phyloP scores from a whole-genome alignment of 768 basidiomycete species.

The Kwoniella dejecticola region DNA sequence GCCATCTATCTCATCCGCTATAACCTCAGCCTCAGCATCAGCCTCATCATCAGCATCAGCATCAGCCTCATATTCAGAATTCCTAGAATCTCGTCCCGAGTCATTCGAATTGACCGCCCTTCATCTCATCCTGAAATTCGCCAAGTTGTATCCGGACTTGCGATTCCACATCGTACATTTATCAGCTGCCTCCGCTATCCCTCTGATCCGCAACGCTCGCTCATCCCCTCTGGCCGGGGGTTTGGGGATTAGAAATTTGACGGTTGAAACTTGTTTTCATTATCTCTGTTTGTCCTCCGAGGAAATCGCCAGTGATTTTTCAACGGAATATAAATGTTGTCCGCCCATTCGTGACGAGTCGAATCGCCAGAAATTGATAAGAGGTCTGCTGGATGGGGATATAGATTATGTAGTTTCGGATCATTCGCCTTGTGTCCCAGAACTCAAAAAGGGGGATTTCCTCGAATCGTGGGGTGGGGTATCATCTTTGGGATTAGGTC shows the following conservation, averaged over 20 bases:
- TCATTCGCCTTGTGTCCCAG: slow-evolving; percentile 84
- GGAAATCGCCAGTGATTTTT: slow-evolving; percentile 65
- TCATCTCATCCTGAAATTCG: slow-evolving; percentile 69
- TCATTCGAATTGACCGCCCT: slow-evolving; percentile 80
- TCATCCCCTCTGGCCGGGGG: too few relatives aligned
- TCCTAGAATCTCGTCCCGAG: slow-evolving; percentile 80
- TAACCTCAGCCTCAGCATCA: too few relatives aligned
- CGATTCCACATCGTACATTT: slow-evolving; percentile 86
- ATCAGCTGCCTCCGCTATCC: slow-evolving; percentile 80
- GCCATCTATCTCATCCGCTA: too few relatives aligned
- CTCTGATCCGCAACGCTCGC: slow-evolving; percentile 68
- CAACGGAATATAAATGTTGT: slow-evolving; percentile 91
- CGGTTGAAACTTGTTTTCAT: slow-evolving; percentile 97
- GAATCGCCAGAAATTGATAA: slow-evolving; percentile 79
- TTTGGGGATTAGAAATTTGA: slow-evolving; percentile 66
- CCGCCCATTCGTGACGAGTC: slow-evolving; percentile 78
- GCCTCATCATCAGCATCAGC: slow-evolving; percentile 53
- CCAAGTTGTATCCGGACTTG: slow-evolving; percentile 65
- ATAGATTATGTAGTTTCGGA: slow-evolving; percentile 96
- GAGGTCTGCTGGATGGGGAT: slow-evolving; percentile 70
- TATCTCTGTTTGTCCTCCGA: slow-evolving; percentile 79
- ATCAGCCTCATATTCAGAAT: slow-evolving; percentile 71
- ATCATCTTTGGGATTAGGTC: slow-evolving; percentile 82
- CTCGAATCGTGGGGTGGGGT: slow-evolving; percentile 96
- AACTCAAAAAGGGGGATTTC: slow-evolving; percentile 75